Conservation (phyloP, 2,329 filamentous ascomycete species). For the Alternaria sp. region DNA sequence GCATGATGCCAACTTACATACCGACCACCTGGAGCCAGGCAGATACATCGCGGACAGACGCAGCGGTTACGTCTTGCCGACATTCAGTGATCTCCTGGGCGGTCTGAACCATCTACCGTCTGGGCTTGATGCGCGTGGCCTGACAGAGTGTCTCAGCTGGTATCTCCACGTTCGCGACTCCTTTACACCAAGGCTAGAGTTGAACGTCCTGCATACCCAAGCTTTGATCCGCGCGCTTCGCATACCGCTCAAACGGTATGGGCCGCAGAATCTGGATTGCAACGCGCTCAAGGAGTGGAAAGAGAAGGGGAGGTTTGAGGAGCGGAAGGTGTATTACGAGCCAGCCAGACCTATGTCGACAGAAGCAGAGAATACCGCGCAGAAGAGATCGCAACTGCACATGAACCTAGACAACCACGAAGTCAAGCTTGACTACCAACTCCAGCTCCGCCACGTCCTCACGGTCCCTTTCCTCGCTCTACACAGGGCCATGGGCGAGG, state of each 20-base stretch:
- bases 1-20: constrained; percentile 18
- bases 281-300: constrained; percentile 28
- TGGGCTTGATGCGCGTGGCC: constrained; percentile 25
- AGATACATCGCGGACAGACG: constrained; percentile 7
- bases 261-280: constrained; percentile 27
- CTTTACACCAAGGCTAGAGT: constrained; percentile 28
- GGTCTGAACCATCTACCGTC: constrained; percentile 25
- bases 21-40: constrained; percentile 12
- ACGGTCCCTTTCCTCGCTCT: constrained; percentile 29
- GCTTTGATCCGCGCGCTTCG: constrained; percentile 26
- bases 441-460: constrained; percentile 25
- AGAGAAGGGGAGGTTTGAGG: constrained; percentile 14
- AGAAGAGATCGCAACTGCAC: constrained; percentile 8
- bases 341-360: neutral
- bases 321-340: constrained; percentile 4
- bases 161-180: constrained; percentile 17
- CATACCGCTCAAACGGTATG: constrained; percentile 17
- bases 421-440: constrained; percentile 8
- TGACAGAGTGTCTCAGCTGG: constrained; percentile 31
- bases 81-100: constrained; percentile 27
- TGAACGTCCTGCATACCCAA: constrained; percentile 37
- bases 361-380: neutral
- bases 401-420: constrained; percentile 10
- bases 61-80: constrained; percentile 16
- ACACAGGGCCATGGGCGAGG: constrained; percentile 17